A percentile compares a stretch with the other conserved stretches of the same genome.
Evolutionary conservation across 2,329 filamentous ascomycete species (phyloP).

Genomic region (Sporothrix mexicana): DNA sequence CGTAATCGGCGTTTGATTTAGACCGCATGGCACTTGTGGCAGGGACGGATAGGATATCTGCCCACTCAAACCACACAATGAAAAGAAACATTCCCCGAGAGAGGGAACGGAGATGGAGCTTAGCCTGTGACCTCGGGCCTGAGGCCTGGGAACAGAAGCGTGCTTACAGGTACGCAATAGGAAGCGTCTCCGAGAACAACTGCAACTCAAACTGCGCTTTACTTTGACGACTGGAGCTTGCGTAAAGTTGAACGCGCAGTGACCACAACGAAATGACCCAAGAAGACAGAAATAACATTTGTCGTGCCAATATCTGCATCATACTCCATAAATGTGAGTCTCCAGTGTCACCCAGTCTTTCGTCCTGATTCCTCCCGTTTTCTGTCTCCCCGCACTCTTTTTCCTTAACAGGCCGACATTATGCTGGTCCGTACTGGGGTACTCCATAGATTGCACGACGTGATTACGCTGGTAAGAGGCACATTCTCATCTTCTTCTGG

Average conservation of each 20-base stretch:
- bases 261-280: not conserved
- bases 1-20: conserved; percentile 10
- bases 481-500: not conserved
- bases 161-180: too few species aligned
- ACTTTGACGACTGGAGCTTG: not conserved
- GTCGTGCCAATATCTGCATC: too few species aligned
- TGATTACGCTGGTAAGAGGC: not conserved
- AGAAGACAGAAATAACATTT: not conserved
- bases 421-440: not conserved
- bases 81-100: not conserved
- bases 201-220: too few species aligned
- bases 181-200: too few species aligned
- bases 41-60: not conserved
- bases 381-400: not conserved
- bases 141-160: too few species aligned
- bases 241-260: not conserved
- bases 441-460: too few species aligned
- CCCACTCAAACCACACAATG: not conserved
- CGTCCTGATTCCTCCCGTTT: not conserved
- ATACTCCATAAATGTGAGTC: too few species aligned
- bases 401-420: not conserved
- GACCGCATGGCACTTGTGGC: not conserved
- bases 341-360: not conserved
- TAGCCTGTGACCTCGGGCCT: too few species aligned
- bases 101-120: conserved; percentile 3